Base-by-base conservation (phyloP, 2,329 filamentous ascomycete genomes). In the Aureobasidium sp. region DNA sequence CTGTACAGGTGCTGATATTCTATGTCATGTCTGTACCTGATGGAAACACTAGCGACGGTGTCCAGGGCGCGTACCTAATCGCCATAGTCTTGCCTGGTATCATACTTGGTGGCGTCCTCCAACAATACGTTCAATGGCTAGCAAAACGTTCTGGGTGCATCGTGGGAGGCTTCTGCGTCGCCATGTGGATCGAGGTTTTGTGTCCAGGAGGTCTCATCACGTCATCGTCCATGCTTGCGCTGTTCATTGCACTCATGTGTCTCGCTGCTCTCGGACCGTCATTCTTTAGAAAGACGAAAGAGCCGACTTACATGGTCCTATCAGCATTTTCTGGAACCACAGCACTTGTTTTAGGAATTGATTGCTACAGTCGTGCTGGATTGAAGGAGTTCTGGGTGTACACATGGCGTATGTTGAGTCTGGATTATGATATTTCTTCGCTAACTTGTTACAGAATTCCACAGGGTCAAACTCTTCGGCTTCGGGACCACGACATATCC, bases 361-460 rank as follows among this genome's bases (percentile, higher is more conserved):
- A 97, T 72, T 96, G 91, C 74, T 95, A 93, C 69, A 93, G 87
- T 69, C 81, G 86, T 65, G 91, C 91, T n/a, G 93, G 93, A 0
- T 78, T 96, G 68, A 97, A 96, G 73, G 93, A 97, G 73, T 97
- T 97, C 68, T 97, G 93, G 93, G 82, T 90, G 6, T 97, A 95
- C 72, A 81, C 96, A 41, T 97, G 93, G 93, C 78, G 82, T 84
- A 72, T 73, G 81, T 72, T 17, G 15, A n/a, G 15, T 29, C 26
- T 27, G 17, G 1, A 32, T 17, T 5, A 26, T 48, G 12, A 2
- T 17, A 9, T 48, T 48, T 15, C 62, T 23, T 23, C 32, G 29
- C 51, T 64, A 61, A 64, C 47, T 23, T 65, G 70, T 23, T 46
- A 34, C 65, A 85, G 83, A 77, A 50, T 75, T 97, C 42, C 17